These are phyloP conservation scores for Coemansia sp. DNA, from an alignment of 192 early-diverging fungal species.

Conservation along the genomic window DNA sequence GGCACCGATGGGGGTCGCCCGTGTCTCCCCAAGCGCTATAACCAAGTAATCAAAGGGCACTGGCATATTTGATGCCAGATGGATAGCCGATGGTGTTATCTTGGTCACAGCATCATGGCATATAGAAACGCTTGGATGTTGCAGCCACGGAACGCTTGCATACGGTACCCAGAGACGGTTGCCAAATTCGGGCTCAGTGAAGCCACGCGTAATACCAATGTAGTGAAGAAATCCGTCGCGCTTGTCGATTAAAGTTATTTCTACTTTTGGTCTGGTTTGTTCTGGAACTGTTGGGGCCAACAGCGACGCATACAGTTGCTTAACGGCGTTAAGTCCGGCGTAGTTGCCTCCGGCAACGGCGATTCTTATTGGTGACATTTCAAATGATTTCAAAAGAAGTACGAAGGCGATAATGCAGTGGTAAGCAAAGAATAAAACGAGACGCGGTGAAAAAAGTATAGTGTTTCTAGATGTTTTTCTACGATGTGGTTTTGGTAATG, in stretches of 20 bases:
- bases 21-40: slow-evolving; percentile 54
- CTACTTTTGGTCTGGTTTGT: not conserved
- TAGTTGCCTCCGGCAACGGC: slow-evolving; percentile 50
- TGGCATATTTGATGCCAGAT: slow-evolving; percentile 19
- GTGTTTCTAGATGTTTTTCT: not conserved
- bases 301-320: slow-evolving; percentile 24
- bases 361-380: slow-evolving; percentile 11
- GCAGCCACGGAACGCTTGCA: slow-evolving; percentile 32
- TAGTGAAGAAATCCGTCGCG: slow-evolving; percentile 59
- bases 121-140: slow-evolving; percentile 40
- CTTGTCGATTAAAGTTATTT: slow-evolving; percentile 59
- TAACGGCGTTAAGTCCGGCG: slow-evolving; percentile 38
- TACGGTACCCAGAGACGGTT: slow-evolving; percentile 58
- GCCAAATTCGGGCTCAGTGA: slow-evolving; percentile 54
- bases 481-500: not conserved
- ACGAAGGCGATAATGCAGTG: not conserved
- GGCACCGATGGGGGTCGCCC: slow-evolving; percentile 42
- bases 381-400: slow-evolving; percentile 4
- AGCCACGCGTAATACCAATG: slow-evolving; percentile 54
- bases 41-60: slow-evolving; percentile 56
- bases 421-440: too few relatives aligned
- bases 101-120: slow-evolving; percentile 39
- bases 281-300: slow-evolving; percentile 8
- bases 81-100: slow-evolving; percentile 35
- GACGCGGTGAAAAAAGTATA: not conserved